Conservation (phyloP, 345 rosid genomes). For the Moricandia arvensis region DNA sequence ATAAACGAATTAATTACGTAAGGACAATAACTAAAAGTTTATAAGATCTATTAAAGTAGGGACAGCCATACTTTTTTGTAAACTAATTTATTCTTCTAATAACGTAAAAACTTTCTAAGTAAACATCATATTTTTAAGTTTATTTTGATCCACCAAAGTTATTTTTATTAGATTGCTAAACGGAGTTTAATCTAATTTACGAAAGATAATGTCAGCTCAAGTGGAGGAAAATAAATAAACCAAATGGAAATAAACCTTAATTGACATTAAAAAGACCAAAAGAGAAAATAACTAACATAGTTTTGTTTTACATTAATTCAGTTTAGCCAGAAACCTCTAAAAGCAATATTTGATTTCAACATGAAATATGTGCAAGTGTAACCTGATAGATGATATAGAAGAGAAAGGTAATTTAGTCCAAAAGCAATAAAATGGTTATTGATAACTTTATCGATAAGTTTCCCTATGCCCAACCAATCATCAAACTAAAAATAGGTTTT, state of each 20-base stretch:
- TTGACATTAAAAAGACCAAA: neutral
- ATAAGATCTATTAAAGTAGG: neutral
- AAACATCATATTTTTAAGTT: neutral
- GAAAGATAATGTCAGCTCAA: neutral
- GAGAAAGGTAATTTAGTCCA: constrained; percentile 17
- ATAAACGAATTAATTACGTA: neutral
- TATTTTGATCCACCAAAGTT: neutral
- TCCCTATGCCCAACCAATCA: too few relatives aligned
- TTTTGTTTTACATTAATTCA: neutral
- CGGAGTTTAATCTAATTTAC: neutral
- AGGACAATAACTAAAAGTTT: neutral
- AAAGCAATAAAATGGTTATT: neutral
- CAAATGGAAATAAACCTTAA: neutral
- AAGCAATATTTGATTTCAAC: neutral
- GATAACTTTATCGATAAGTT: too few relatives aligned
- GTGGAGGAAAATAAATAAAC: neutral
- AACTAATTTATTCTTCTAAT: neutral
- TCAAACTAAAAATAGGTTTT: too few relatives aligned
- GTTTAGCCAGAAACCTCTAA: neutral
- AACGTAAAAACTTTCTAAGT: neutral
- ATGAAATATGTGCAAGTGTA: neutral
- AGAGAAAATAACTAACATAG: neutral
- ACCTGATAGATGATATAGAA: neutral
- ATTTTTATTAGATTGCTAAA: neutral
- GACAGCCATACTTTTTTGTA: neutral